Evolutionary conservation across 1,284 basidiomycete species (phyloP).

Genomic region (Tilletia caries): DNA sequence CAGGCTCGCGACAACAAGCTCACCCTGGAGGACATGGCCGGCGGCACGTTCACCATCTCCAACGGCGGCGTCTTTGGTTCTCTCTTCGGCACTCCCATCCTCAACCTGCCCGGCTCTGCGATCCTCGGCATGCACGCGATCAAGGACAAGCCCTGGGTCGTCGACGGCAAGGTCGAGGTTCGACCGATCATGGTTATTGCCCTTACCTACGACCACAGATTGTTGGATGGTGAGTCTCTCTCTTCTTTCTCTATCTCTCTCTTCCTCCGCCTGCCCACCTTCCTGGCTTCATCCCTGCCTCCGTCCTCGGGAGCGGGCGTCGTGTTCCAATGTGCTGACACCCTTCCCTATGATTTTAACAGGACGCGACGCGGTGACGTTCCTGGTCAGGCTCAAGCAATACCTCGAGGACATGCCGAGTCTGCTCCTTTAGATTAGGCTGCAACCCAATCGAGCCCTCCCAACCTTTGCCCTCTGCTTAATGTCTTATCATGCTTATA

Average conservation of each 20-base stretch:
- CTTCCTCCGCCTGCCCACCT: too few species aligned
- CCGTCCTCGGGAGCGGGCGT: too few species aligned
- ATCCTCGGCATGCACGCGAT: slow-evolving; percentile 95
- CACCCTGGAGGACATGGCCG: slow-evolving; percentile 78
- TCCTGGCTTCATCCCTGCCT: too few species aligned
- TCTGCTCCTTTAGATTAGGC: slow-evolving; percentile 46
- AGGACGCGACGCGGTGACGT: slow-evolving; percentile 83
- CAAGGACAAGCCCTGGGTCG: slow-evolving; percentile 89
- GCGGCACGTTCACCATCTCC: slow-evolving; percentile 96
- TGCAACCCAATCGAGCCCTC: too few species aligned
- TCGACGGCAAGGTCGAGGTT: slow-evolving; percentile 55
- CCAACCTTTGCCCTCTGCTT: too few species aligned
- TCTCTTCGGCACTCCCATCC: slow-evolving; percentile 85
- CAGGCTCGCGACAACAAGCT: slow-evolving; percentile 91
- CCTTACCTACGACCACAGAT: slow-evolving; percentile 90
- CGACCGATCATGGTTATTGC: slow-evolving; percentile 55
- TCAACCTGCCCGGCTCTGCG: slow-evolving; percentile 92
- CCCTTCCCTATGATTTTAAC: not conserved
- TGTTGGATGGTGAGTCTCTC: slow-evolving; percentile 71
- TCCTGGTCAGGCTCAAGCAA: slow-evolving; percentile 72
- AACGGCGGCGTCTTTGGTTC: slow-evolving; percentile 99
- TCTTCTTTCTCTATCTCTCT: not conserved
- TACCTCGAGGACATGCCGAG: slow-evolving; percentile 52
- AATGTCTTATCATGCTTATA: too few species aligned
- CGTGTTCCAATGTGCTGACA: too few species aligned